Conservation (phyloP, 805 yeast species). For the Starmerella riodocensis region DNA sequence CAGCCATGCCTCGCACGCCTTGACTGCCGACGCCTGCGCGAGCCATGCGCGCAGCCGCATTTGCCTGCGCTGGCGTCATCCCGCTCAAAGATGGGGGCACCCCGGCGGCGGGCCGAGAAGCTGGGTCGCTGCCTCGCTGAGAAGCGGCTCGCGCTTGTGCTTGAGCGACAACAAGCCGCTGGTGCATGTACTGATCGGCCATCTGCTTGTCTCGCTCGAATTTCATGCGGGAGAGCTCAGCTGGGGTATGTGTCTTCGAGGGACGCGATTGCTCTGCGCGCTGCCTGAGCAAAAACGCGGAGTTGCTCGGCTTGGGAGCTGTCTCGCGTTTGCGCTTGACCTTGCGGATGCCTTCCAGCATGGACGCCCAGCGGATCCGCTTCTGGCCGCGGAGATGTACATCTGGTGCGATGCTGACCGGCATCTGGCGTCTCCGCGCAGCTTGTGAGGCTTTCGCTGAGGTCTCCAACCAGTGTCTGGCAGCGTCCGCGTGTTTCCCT, state of each 20-base stretch:
- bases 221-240: constrained; percentile 70
- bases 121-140: background rate
- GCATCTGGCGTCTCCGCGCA: constrained; percentile 77
- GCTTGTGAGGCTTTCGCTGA: constrained; percentile 81
- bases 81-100: too few relatives aligned
- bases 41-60: too few relatives aligned
- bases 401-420: constrained; percentile 85
- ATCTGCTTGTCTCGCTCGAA: constrained; percentile 74
- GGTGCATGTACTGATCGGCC: constrained; percentile 40
- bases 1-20: too few relatives aligned
- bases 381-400: constrained; percentile 88
- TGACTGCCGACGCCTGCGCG: too few relatives aligned
- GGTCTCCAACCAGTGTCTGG: constrained; percentile 84
- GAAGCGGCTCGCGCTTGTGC: background rate
- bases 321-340: constrained; percentile 79
- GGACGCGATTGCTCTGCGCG: constrained; percentile 3
- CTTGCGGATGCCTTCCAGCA: constrained; percentile 91
- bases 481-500: constrained; percentile 70
- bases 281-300: constrained; percentile 13
- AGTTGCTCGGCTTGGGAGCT: constrained; percentile 41
- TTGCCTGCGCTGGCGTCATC: too few relatives aligned
- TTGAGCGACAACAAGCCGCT: constrained; percentile 15
- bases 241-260: constrained; percentile 39
- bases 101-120: too few relatives aligned
- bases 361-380: constrained; percentile 85